Percentiles rank a stretch among this genome's conserved stretches.
Evolutionary conservation across 805 yeast genomes (phyloP).

Genomic region (Priceomyces haplophilus): DNA sequence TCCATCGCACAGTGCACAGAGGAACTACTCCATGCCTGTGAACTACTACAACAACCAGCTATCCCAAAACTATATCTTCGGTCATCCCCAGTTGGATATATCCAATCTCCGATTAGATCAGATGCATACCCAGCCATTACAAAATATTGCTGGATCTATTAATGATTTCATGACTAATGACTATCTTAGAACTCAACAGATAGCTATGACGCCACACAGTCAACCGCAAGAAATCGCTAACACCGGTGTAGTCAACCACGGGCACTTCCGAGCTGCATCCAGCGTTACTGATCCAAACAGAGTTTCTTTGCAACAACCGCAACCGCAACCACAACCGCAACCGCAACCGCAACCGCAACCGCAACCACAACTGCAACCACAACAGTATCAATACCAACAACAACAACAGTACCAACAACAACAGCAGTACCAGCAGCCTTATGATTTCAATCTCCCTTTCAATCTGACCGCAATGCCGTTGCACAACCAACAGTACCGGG

Average conservation of each 20-base stretch:
- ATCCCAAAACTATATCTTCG: constrained; percentile 4
- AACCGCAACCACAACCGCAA: too few species aligned
- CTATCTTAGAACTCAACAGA: constrained; percentile 7
- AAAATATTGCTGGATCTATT: neutral
- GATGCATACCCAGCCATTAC: constrained; percentile 3
- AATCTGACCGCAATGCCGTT: constrained; percentile 1
- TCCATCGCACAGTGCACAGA: neutral
- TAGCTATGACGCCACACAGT: neutral
- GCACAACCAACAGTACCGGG: constrained; percentile 1
- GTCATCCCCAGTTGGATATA: constrained; percentile 1
- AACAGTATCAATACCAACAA: too few species aligned
- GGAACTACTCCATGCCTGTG: neutral
- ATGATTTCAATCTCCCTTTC: neutral
- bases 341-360: too few species aligned
- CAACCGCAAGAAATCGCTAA: neutral
- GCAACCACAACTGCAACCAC: too few species aligned
- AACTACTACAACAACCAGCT: neutral
- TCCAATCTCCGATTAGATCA: neutral
- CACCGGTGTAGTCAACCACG: neutral
- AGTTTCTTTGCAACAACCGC: neutral
- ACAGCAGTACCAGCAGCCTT: too few species aligned
- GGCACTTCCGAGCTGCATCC: neutral
- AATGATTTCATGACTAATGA: constrained; percentile 16
- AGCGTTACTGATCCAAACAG: neutral
- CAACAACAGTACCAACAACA: too few species aligned